These are phyloP conservation scores for Nemania sp. DNA, from an alignment of 2,329 filamentous ascomycete genomes.

Conservation along the genomic window DNA sequence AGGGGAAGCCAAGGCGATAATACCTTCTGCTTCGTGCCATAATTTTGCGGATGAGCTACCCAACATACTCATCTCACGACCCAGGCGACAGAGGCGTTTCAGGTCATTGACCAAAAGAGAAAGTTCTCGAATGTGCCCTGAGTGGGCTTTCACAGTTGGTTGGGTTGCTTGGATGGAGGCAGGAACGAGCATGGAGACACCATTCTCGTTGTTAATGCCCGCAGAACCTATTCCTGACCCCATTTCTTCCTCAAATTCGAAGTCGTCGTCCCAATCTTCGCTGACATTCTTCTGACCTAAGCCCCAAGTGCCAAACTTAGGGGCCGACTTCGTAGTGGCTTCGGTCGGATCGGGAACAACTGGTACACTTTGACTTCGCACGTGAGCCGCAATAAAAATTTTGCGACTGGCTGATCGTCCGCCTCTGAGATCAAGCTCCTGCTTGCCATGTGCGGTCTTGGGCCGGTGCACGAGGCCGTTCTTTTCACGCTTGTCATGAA, in stretches of 20 bases:
- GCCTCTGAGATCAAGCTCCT: slow-evolving; percentile 70
- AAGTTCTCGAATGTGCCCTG: slow-evolving; percentile 80
- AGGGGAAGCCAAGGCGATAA: slow-evolving; percentile 80
- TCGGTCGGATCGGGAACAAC: slow-evolving; percentile 67
- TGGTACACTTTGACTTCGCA: slow-evolving; percentile 81
- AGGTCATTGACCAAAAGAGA: slow-evolving; percentile 82
- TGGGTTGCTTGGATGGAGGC: slow-evolving; percentile 80
- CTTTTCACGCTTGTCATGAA: slow-evolving; percentile 63
- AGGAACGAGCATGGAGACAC: slow-evolving; percentile 70
- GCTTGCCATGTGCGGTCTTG: slow-evolving; percentile 77
- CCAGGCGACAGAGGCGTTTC: slow-evolving; percentile 75
- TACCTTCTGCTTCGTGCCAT: slow-evolving; percentile 84
- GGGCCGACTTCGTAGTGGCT: slow-evolving; percentile 57
- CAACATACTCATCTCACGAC: slow-evolving; percentile 67
- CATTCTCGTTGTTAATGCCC: slow-evolving; percentile 41
- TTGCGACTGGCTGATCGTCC: slow-evolving; percentile 70
- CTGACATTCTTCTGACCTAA: slow-evolving; percentile 77
- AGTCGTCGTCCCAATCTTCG: slow-evolving; percentile 90
- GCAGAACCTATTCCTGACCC: slow-evolving; percentile 45
- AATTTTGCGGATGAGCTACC: slow-evolving; percentile 62
- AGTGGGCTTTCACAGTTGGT: slow-evolving; percentile 80
- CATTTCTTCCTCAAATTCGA: slow-evolving; percentile 66
- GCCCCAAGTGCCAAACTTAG: slow-evolving; percentile 83
- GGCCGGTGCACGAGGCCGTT: slow-evolving; percentile 66
- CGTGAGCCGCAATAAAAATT: slow-evolving; percentile 69